Evolutionary conservation across 2,329 filamentous ascomycete genomes (phyloP), one percentile per base, ranked within the genome.

Genomic region (Sclerotinia borealis): DNA sequence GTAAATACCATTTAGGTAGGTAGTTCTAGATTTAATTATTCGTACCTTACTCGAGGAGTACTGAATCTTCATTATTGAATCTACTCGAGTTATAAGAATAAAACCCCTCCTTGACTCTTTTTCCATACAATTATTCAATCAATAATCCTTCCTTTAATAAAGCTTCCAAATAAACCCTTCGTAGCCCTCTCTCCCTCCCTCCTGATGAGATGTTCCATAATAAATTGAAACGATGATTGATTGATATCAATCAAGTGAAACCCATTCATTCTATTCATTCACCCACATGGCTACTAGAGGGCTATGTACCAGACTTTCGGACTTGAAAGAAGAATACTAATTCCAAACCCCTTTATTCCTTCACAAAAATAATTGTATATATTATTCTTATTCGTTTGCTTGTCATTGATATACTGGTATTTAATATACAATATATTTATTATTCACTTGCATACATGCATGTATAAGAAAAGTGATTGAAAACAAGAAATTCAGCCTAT

Each of bases 221-320:
- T 45, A 27, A 27, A 48, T 36, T 59, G 55, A 59, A 59, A 59
- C 55, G 55, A 48, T 48, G 22, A 45, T 48, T 59, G 55, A 36
- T 59, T 59, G 55, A 59, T 59, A 48, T 43, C n/a, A 59, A 36
- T 59, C 4, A 48, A 47, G 19, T 59, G 55, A 59, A 59, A 59
- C 55, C 55, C 39, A 47, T 25, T 48, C 10, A 39, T 9, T 17
- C 9, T 39, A 39, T 39, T 15, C 5, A 19, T 17, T 36, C 19
- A 47, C n/a, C 39, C 22, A 15, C 11, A n/a, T 43, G 17, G 22
- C 36, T 29, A 22, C 37, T 25, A 13, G 22, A 22, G 27, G 17
- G 17, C 17, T 17, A 39, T 17, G 9, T 9, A 39, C 37, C 19
- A 7, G 29, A 34, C 48, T 34, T 34, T 11, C 47, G 19, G 47